Evolutionary conservation across 192 early-diverging fungal genomes (phyloP).

Genomic region (Mortierella claussenii): DNA sequence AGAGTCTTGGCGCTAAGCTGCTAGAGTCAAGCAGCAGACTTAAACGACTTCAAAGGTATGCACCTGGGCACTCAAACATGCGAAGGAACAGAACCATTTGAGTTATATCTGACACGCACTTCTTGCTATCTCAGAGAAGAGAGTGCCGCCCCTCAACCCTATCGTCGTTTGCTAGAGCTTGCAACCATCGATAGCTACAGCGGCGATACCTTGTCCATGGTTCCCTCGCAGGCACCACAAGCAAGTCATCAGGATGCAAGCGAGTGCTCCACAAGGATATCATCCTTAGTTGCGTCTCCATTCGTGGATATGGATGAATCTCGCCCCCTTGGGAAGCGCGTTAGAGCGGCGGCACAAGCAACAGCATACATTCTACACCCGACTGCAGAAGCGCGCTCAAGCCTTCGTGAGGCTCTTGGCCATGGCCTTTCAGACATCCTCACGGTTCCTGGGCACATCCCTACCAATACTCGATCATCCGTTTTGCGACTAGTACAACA

Average conservation of each 20-base stretch:
- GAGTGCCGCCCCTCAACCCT: not conserved
- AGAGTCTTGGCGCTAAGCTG: slow-evolving; percentile 4
- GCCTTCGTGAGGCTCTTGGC: no score
- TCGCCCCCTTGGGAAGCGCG: no score
- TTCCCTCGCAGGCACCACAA: not conserved
- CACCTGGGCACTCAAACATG: no score
- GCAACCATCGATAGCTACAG: not conserved
- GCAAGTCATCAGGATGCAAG: slow-evolving; percentile 1
- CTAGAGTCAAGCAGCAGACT: slow-evolving; percentile 17
- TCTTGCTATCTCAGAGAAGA: not conserved
- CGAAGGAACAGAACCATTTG: no score
- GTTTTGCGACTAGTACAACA: no score
- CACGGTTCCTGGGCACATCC: no score
- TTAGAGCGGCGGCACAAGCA: no score
- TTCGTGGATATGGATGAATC: no score
- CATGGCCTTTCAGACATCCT: no score
- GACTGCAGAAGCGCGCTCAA: no score
- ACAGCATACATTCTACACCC: no score
- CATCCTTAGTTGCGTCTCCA: not conserved
- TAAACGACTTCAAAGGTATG: slow-evolving; percentile 21
- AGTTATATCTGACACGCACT: not conserved
- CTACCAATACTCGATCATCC: no score
- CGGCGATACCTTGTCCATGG: not conserved
- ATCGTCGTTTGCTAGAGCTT: slow-evolving; percentile 4
- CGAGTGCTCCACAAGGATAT: not conserved